phyloP scores from a whole-genome alignment of 129 eudicot genomes.

The Dittrichia graveolens region DNA sequence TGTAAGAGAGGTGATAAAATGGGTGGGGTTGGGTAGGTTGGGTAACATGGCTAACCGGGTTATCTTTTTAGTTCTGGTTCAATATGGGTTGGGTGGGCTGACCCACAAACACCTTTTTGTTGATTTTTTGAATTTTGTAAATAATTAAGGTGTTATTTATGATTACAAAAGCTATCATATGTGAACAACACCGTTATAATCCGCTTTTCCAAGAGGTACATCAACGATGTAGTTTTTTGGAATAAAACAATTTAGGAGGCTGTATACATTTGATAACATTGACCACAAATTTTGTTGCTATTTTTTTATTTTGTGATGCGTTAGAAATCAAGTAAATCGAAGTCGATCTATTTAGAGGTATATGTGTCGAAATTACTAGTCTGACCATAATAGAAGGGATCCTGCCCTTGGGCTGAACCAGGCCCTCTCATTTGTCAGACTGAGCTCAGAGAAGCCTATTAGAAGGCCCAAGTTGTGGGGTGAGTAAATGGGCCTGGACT shows the following conservation, averaged over 20 bases:
- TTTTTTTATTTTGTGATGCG: neutral
- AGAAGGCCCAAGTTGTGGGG: slow-evolving; percentile 7
- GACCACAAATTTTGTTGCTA: neutral
- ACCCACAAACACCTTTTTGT: slow-evolving; percentile 7
- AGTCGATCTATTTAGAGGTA: neutral
- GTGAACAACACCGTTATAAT: neutral
- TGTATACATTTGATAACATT: neutral
- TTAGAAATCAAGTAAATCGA: neutral
- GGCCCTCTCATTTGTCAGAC: neutral
- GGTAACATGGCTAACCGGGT: no score
- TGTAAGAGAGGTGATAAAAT: neutral
- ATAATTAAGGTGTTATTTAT: neutral
- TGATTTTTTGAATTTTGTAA: neutral
- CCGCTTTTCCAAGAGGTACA: no score
- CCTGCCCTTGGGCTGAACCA: neutral
- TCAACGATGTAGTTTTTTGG: no score
- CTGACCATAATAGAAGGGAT: neutral
- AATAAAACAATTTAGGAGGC: neutral
- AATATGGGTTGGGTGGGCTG: neutral
- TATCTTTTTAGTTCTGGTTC: no score
- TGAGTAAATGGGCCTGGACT: neutral
- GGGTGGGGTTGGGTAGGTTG: neutral
- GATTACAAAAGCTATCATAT: neutral
- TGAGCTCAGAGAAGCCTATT: slow-evolving; percentile 14
- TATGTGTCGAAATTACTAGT: neutral